A percentile compares a stretch with the other conserved stretches of the same genome.
These are phyloP conservation scores for Dothiorella sarmentorum DNA, from an alignment of 2,329 filamentous ascomycete species.

Conservation along the genomic window DNA sequence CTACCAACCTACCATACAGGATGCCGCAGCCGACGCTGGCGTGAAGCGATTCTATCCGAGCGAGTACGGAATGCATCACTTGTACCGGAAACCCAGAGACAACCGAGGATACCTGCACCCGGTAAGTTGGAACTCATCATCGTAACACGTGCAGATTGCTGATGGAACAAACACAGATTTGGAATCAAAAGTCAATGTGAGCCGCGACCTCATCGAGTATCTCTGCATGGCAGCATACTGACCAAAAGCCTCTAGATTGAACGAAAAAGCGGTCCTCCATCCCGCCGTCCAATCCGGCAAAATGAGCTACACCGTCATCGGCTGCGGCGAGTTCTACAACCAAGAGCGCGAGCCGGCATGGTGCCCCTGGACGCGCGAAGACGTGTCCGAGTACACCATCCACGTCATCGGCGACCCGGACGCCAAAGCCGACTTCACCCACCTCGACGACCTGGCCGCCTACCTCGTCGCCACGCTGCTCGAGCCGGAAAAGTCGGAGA, in stretches of 20 bases:
- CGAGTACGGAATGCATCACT: conserved; percentile 28
- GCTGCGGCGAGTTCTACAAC: conserved; percentile 33
- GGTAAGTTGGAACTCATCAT: not conserved
- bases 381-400: conserved; percentile 23
- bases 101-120: conserved; percentile 24
- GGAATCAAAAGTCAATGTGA: not conserved
- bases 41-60: conserved; percentile 29
- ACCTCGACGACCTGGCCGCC: conserved; percentile 27
- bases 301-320: conserved; percentile 32
- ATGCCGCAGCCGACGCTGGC: conserved; percentile 26
- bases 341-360: conserved; percentile 27
- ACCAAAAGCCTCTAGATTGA: conserved; percentile 23
- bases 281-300: conserved; percentile 23
- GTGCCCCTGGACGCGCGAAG: conserved; percentile 28
- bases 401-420: conserved; percentile 26
- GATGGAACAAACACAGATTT: not conserved
- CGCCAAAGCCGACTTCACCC: conserved; percentile 26
- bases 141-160: not conserved
- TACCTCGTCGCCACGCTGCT: conserved; percentile 27
- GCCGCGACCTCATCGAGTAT: not conserved
- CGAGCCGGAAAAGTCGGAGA: conserved; percentile 25
- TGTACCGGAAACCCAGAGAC: conserved; percentile 25
- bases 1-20: conserved; percentile 24
- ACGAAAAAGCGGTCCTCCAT: conserved; percentile 23
- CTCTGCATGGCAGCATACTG: not conserved